Evolutionary conservation across 2,329 filamentous ascomycete genomes (phyloP).

Genomic region (Periconia digitata): DNA sequence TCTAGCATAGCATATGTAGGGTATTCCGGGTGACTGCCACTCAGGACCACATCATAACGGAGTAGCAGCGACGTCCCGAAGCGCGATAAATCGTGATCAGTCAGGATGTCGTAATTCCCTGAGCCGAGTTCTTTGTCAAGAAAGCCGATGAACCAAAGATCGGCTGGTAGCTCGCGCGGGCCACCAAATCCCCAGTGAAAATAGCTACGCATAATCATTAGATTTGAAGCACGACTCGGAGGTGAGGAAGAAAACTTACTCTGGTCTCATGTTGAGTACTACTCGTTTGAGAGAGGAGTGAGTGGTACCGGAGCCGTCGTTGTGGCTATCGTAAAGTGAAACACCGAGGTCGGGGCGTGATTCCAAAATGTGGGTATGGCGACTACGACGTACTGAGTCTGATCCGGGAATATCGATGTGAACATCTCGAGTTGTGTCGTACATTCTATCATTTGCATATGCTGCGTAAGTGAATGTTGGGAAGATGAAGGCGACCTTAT

Average conservation of each 20-base stretch:
- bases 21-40: constrained; percentile 41
- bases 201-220: neutral
- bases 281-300: constrained; percentile 37
- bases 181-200: constrained; percentile 35
- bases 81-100: constrained; percentile 41
- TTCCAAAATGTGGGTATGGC: constrained; percentile 1
- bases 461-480: constrained; percentile 44
- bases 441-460: constrained; percentile 45
- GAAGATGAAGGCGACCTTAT: constrained; percentile 33
- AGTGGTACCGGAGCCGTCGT: constrained; percentile 39
- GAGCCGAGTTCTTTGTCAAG: constrained; percentile 32
- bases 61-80: neutral
- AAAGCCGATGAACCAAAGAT: constrained; percentile 40
- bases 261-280: constrained; percentile 43
- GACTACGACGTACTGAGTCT: constrained; percentile 19
- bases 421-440: constrained; percentile 25
- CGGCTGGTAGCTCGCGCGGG: constrained; percentile 42
- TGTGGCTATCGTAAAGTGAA: constrained; percentile 43
- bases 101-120: constrained; percentile 39
- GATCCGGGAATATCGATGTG: constrained; percentile 20
- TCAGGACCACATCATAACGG: neutral
- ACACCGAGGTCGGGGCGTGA: constrained; percentile 40
- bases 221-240: neutral
- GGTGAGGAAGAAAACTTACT: constrained; percentile 7
- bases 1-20: constrained; percentile 28